These are phyloP conservation scores for Brettanomyces anomalus DNA, from an alignment of 805 yeast species.

Conservation along the genomic window DNA sequence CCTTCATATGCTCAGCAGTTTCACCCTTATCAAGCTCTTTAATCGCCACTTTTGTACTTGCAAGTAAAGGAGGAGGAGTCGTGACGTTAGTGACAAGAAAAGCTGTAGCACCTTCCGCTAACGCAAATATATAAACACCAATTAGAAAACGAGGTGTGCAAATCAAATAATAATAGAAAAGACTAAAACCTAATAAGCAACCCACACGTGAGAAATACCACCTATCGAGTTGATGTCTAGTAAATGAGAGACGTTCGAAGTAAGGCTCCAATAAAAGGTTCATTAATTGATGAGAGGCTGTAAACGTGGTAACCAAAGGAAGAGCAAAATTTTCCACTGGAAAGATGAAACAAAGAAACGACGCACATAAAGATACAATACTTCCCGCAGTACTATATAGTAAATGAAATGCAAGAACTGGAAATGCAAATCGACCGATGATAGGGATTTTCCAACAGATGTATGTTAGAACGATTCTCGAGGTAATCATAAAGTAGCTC, in stretches of 20 bases:
- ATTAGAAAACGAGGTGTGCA: not conserved
- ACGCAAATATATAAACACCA: not conserved
- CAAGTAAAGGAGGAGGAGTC: slow-evolving; percentile 31
- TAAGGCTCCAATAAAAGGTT: slow-evolving; percentile 1
- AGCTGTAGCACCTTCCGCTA: slow-evolving; percentile 47
- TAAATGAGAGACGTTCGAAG: slow-evolving; percentile 1
- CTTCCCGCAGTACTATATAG: not conserved
- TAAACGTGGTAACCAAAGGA: not conserved
- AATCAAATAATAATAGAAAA: slow-evolving; percentile 1
- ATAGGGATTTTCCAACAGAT: slow-evolving; percentile 1
- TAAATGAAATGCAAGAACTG: not conserved
- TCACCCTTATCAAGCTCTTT: not conserved
- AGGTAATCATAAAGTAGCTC: not conserved
- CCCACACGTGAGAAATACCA: slow-evolving; percentile 3
- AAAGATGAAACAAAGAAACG: not conserved
- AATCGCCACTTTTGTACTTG: not conserved
- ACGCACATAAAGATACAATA: not conserved
- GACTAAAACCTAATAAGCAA: slow-evolving; percentile 2
- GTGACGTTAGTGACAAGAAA: slow-evolving; percentile 45
- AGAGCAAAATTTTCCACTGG: not conserved
- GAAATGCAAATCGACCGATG: slow-evolving; percentile 1
- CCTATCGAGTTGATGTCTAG: not conserved
- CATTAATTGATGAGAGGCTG: not conserved
- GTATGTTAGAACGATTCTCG: not conserved
- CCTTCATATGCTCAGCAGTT: not conserved